These are phyloP conservation scores for Dactylellina parvicollis DNA, from an alignment of 2,329 filamentous ascomycete genomes.

Conservation along the genomic window DNA sequence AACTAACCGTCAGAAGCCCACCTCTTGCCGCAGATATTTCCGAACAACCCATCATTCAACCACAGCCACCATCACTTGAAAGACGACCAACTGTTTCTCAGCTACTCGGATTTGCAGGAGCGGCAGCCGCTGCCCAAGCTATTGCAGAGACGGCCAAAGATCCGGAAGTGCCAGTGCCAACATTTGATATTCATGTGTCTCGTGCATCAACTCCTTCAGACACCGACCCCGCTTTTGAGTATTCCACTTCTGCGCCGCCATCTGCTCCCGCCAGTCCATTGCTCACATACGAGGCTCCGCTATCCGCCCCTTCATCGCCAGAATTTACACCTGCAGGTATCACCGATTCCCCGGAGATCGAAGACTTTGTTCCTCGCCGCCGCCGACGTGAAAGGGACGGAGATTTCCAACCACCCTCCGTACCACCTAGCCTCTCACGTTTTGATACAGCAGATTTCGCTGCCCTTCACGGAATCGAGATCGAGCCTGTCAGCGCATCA, in stretches of 20 bases:
- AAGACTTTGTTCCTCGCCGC: slow-evolving; percentile 34
- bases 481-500: slow-evolving; percentile 9
- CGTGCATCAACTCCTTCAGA: slow-evolving; percentile 47
- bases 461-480: slow-evolving; percentile 36
- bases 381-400: slow-evolving; percentile 3
- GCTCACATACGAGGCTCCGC: slow-evolving; percentile 7
- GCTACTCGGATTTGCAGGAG: slow-evolving; percentile 29
- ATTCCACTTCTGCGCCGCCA: slow-evolving; percentile 8
- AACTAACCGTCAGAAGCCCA: slow-evolving; percentile 3
- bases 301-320: slow-evolving; percentile 27
- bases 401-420: slow-evolving; percentile 20
- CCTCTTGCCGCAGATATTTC: background rate
- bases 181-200: slow-evolving; percentile 48
- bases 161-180: slow-evolving; percentile 17
- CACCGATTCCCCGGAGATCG: slow-evolving; percentile 38
- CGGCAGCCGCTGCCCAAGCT: slow-evolving; percentile 5
- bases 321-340: slow-evolving; percentile 27
- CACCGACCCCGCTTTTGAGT: background rate
- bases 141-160: background rate
- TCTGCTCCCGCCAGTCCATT: slow-evolving; percentile 27
- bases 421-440: slow-evolving; percentile 26
- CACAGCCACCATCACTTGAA: background rate
- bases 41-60: background rate
- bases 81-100: slow-evolving; percentile 31
- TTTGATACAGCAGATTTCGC: slow-evolving; percentile 43